phyloP scores from a whole-genome alignment of 345 rosid genomes.

The Eucalyptus lansdowneana region DNA sequence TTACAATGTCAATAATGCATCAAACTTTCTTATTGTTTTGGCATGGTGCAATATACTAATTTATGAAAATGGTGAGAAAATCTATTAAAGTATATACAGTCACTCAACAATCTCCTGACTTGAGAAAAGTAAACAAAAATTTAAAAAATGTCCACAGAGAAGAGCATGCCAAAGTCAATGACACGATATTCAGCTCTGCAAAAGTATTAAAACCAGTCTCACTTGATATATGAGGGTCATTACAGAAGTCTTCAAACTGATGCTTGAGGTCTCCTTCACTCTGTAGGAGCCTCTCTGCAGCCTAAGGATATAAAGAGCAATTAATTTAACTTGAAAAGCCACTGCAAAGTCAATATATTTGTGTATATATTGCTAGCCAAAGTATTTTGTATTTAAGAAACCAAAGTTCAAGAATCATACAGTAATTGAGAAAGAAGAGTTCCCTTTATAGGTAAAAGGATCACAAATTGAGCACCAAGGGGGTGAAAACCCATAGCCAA shows the following conservation, averaged over 20 bases:
- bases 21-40: background rate
- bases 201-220: slow-evolving; percentile 7
- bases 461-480: background rate
- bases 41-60: background rate
- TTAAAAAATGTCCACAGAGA: background rate
- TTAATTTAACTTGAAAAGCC: background rate
- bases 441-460: background rate
- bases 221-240: slow-evolving; percentile 53
- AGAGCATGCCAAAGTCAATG: background rate
- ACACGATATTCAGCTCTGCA: background rate
- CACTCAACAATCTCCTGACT: background rate
- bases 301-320: slow-evolving; percentile 29
- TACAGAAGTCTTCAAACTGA: slow-evolving; percentile 48
- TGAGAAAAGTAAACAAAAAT: background rate
- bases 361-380: background rate
- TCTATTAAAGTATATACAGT: background rate
- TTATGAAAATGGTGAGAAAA: background rate
- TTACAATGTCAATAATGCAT: background rate
- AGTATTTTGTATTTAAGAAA: background rate
- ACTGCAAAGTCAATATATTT: background rate
- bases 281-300: slow-evolving; percentile 72
- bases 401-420: background rate
- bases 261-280: slow-evolving; percentile 47
- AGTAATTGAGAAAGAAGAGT: background rate
- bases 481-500: background rate